A percentile compares a stretch with the other conserved stretches of the same genome.
Evolutionary conservation across 192 early-diverging fungal genomes (phyloP).

Genomic region (Pecoramyces ruminantium): DNA sequence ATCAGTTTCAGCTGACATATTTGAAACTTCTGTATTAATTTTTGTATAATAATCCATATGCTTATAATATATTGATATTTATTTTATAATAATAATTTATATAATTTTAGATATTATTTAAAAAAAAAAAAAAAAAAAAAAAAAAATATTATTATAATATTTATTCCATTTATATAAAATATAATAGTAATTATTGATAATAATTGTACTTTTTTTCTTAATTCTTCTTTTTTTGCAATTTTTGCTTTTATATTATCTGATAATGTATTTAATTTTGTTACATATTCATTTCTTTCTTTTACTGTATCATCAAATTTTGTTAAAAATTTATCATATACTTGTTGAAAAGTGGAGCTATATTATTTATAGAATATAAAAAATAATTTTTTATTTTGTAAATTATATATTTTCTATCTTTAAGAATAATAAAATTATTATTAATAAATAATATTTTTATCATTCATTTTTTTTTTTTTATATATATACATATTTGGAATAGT

Average conservation of each 20-base stretch:
- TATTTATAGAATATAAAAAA: not conserved
- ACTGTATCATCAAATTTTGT: not conserved
- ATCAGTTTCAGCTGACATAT: not conserved
- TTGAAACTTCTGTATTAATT: not conserved
- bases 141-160: too few relatives aligned
- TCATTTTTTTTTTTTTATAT: too few relatives aligned
- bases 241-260: not conserved
- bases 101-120: too few relatives aligned
- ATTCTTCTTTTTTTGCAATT: not conserved
- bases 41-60: not conserved
- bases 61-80: too few relatives aligned
- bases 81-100: too few relatives aligned
- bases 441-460: too few relatives aligned
- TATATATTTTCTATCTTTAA: too few relatives aligned
- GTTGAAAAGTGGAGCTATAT: not conserved
- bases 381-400: not conserved
- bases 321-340: not conserved
- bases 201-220: not conserved
- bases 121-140: too few relatives aligned
- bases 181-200: too few relatives aligned
- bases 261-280: not conserved
- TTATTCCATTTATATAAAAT: too few relatives aligned
- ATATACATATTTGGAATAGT: not conserved
- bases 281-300: not conserved
- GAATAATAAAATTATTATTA: too few relatives aligned